Conservation (phyloP, 1,284 basidiomycete genomes). For the Chiua sp. region DNA sequence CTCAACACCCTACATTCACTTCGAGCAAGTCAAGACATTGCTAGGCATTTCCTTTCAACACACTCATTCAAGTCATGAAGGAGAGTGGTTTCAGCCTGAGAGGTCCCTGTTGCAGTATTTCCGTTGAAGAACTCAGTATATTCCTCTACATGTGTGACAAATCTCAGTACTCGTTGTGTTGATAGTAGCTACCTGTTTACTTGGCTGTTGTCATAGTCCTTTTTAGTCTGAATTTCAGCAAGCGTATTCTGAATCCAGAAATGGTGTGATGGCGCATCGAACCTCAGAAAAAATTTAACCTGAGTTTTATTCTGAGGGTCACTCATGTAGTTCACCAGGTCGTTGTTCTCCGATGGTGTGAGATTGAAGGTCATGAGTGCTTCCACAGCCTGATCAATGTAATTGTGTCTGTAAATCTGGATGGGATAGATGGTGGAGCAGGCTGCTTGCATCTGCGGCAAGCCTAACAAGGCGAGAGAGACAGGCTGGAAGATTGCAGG, state of each 20-base stretch:
- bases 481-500: background rate
- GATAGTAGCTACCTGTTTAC: no score
- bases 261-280: background rate
- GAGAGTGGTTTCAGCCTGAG: no score
- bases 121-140: no score
- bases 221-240: background rate
- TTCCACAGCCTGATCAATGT: background rate
- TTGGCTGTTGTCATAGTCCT: background rate
- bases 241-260: background rate
- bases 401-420: background rate
- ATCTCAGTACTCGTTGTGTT: no score
- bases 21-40: no score
- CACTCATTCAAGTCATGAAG: no score
- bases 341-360: background rate
- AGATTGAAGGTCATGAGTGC: no score
- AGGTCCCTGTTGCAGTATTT: no score
- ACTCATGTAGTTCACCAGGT: conserved; percentile 3
- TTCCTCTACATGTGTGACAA: no score
- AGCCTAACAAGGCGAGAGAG: background rate
- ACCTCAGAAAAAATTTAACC: conserved; percentile 3
- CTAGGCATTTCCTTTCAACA: no score
- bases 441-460: background rate
- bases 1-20: no score
- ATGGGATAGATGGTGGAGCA: background rate
- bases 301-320: background rate